Conservation (phyloP, 2,329 filamentous ascomycete genomes). For the Scleromitrula shiraiana region DNA sequence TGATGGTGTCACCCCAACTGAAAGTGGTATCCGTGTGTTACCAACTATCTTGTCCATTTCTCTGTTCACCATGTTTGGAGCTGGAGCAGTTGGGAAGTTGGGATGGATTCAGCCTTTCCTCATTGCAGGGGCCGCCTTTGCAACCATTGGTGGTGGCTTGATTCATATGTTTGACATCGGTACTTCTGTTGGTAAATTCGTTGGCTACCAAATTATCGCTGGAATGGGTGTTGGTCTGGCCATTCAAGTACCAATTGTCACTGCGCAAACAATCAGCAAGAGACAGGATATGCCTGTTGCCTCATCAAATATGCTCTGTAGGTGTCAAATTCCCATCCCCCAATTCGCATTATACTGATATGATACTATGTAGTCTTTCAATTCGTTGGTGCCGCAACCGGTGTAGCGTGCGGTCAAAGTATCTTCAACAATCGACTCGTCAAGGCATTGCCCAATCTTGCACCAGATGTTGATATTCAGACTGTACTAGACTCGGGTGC, state of each 20-base stretch:
- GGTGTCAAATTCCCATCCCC: background rate
- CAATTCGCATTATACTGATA: background rate
- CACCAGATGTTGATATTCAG: background rate
- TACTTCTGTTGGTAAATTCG: background rate
- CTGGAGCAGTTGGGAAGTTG: background rate
- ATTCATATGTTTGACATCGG: background rate
- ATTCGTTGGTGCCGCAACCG: background rate
- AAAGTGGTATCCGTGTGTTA: slow-evolving; percentile 32
- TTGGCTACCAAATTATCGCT: slow-evolving; percentile 1
- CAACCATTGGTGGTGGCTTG: slow-evolving; percentile 3
- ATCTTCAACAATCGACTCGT: background rate
- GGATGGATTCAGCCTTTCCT: slow-evolving; percentile 5
- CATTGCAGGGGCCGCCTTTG: background rate
- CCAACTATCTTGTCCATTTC: slow-evolving; percentile 26
- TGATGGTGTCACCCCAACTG: slow-evolving; percentile 28
- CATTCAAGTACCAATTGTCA: background rate
- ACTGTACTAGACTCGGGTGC: background rate
- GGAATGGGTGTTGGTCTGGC: background rate
- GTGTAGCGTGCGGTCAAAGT: background rate
- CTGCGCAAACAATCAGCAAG: background rate
- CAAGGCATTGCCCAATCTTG: background rate
- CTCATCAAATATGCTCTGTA: background rate
- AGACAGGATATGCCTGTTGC: background rate
- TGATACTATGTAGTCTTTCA: background rate
- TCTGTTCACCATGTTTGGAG: slow-evolving; percentile 2